Conservation (phyloP, 768 basidiomycete species). For the Gautieria morchelliformis region DNA sequence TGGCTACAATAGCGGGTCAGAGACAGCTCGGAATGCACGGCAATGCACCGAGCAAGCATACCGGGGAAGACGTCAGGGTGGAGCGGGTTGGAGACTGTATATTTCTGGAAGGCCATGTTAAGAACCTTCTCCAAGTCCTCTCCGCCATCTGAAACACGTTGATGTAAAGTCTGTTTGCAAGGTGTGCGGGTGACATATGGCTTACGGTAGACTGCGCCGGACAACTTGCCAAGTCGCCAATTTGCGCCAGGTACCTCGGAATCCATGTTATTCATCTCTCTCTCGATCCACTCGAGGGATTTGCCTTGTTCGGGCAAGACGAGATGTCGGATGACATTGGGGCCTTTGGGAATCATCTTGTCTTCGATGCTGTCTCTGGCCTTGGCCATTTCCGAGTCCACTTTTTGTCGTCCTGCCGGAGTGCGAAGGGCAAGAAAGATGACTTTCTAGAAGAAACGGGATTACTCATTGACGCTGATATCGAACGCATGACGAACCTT, state of each 20-base stretch:
- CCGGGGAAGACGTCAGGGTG: constrained; percentile 88
- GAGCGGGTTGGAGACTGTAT: constrained; percentile 80
- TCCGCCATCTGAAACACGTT: constrained; percentile 55
- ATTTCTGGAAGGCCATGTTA: constrained; percentile 70
- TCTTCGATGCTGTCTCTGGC: constrained; percentile 58
- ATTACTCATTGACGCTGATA: neutral
- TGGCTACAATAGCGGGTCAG: constrained; percentile 25
- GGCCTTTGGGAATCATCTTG: constrained; percentile 56
- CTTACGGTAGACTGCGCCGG: constrained; percentile 82
- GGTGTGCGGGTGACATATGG: too few species aligned
- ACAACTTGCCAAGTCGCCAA: constrained; percentile 68
- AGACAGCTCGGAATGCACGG: neutral
- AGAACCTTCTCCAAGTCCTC: constrained; percentile 72
- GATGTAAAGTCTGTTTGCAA: constrained; percentile 6
- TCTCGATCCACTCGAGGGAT: constrained; percentile 60
- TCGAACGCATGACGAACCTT: constrained; percentile 30
- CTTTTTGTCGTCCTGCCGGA: constrained; percentile 49
- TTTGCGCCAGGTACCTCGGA: constrained; percentile 36
- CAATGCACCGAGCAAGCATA: neutral
- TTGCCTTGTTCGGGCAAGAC: constrained; percentile 56
- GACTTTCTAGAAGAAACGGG: constrained; percentile 30
- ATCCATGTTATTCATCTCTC: constrained; percentile 79
- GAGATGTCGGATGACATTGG: constrained; percentile 54
- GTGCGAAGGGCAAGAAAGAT: constrained; percentile 50
- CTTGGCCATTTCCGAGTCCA: constrained; percentile 53